Conservation (phyloP, 1,284 basidiomycete genomes). For the Stygiomarasmius scandens region DNA sequence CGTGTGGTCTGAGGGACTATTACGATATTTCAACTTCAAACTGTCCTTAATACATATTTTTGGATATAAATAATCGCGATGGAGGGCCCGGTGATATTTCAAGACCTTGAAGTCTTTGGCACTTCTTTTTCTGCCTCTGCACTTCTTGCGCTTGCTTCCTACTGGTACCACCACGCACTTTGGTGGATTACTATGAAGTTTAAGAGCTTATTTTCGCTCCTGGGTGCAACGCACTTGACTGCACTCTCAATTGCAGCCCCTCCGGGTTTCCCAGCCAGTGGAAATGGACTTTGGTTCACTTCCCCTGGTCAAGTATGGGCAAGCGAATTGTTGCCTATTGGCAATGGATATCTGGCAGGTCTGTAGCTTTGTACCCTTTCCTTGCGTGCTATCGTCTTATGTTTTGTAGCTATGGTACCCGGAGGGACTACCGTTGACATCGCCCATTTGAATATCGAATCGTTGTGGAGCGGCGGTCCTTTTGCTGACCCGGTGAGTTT, state of each 20-base stretch:
- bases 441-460: conserved; percentile 73
- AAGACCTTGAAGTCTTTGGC: too few relatives aligned
- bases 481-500: conserved; percentile 56
- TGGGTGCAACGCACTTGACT: background rate
- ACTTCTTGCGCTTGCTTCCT: too few relatives aligned
- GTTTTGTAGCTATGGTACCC: conserved; percentile 58
- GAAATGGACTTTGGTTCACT: conserved; percentile 74
- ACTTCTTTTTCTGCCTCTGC: too few relatives aligned
- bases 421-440: conserved; percentile 63
- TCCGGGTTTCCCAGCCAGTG: conserved; percentile 63
- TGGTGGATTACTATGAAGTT: conserved; percentile 6
- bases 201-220: background rate
- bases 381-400: background rate
- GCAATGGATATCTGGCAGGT: conserved; percentile 77
- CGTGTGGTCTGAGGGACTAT: too few relatives aligned
- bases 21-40: too few relatives aligned
- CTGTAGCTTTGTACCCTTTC: conserved; percentile 21
- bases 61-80: too few relatives aligned
- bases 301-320: conserved; percentile 57
- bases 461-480: conserved; percentile 75
- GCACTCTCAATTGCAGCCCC: conserved; percentile 35
- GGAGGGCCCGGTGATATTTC: too few relatives aligned
- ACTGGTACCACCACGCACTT: background rate
- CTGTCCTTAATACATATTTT: too few relatives aligned
- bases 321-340: conserved; percentile 64